phyloP scores from a whole-genome alignment of 2,329 filamentous ascomycete species.

The Ascochyta clinopodiicola region DNA sequence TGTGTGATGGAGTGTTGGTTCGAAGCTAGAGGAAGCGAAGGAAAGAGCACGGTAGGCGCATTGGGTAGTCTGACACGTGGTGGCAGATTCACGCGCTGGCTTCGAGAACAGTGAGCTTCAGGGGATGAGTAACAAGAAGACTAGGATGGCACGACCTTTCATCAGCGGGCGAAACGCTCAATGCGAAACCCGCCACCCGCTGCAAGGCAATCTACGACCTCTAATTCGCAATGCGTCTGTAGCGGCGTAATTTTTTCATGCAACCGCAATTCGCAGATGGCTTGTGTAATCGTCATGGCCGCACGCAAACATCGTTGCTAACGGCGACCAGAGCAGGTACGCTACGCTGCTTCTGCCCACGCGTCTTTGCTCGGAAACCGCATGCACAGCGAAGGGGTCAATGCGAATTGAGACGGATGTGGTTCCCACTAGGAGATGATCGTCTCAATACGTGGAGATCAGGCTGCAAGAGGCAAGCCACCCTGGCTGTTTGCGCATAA shows the following conservation, averaged over 20 bases:
- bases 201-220: constrained; percentile 8
- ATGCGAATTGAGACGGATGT: constrained; percentile 9
- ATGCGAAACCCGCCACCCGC: constrained; percentile 18
- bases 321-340: constrained; percentile 8
- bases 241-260: constrained; percentile 6
- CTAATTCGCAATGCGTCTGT: constrained; percentile 13
- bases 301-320: constrained; percentile 14
- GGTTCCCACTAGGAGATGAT: constrained; percentile 24
- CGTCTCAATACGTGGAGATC: constrained; percentile 20
- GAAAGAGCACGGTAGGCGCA: background rate
- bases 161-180: constrained; percentile 14
- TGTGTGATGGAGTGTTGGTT: background rate
- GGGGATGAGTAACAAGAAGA: constrained; percentile 10
- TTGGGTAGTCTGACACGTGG: constrained; percentile 13
- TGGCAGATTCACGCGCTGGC: constrained; percentile 5
- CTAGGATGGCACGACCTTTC: constrained; percentile 18
- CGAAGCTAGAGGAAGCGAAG: background rate
- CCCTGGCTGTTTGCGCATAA: constrained; percentile 18
- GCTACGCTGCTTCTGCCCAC: constrained; percentile 3
- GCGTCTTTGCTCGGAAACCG: constrained; percentile 11
- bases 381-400: constrained; percentile 22
- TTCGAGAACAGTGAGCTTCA: constrained; percentile 16
- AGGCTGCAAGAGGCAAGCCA: constrained; percentile 13
- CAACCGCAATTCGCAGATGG: background rate
- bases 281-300: constrained; percentile 12